These are phyloP conservation scores for Hordeum vulgare DNA, from an alignment of 176 grass and related monocot genomes.

Conservation along the genomic window MorexV3_pseudomolecules_assembly NC_058520.1:15283398-15283897, in stretches of 20 bases:
- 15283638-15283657: not conserved
- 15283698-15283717: not conserved
- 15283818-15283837: too few relatives aligned
- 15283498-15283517: not conserved
- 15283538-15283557: not conserved
- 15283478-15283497: not conserved
- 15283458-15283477: rapidly evolving
- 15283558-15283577: not conserved
- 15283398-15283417: not conserved
- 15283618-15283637: not conserved
- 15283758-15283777: too few relatives aligned
- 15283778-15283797: too few relatives aligned
- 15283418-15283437: slow-evolving; percentile 31
- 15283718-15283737: too few relatives aligned
- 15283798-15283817: too few relatives aligned
- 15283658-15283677: slow-evolving; percentile 14
- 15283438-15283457: rapidly evolving
- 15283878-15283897: too few relatives aligned
- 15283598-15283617: not conserved
- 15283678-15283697: not conserved
- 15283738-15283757: too few relatives aligned
- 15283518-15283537: not conserved
- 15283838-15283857: too few relatives aligned
- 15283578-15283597: not conserved
- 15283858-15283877: too few relatives aligned